Evolutionary conservation across 1,139 yeast species (phyloP).

Genomic region (Candida buenavistaensis): DNA sequence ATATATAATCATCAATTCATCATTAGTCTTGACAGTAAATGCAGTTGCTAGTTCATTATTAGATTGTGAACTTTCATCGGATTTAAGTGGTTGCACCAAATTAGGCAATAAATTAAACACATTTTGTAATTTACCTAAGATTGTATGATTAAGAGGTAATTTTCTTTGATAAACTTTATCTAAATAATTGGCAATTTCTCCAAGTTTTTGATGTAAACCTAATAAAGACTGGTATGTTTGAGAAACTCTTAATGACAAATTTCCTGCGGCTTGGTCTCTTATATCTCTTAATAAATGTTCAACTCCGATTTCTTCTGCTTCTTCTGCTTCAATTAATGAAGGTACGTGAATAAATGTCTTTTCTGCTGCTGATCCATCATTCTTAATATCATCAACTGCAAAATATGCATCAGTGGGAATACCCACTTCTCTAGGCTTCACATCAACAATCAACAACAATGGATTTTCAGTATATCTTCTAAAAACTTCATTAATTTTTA

Average conservation of each 20-base stretch:
- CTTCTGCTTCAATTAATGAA: constrained; percentile 92
- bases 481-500: constrained; percentile 86
- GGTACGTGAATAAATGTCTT: constrained; percentile 93
- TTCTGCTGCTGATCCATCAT: constrained; percentile 94
- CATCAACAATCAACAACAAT: constrained; percentile 85
- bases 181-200: constrained; percentile 78
- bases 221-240: constrained; percentile 85
- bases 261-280: constrained; percentile 96
- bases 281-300: constrained; percentile 94
- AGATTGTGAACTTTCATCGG: constrained; percentile 22
- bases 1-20: constrained; percentile 91
- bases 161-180: constrained; percentile 69
- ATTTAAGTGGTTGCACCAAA: constrained; percentile 36
- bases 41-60: constrained; percentile 67
- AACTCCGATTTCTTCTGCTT: constrained; percentile 98
- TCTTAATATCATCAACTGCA: constrained; percentile 93
- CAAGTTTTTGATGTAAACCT: constrained; percentile 79
- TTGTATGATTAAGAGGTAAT: constrained; percentile 86
- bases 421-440: constrained; percentile 77
- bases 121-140: constrained; percentile 90
- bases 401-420: constrained; percentile 95
- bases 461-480: constrained; percentile 85
- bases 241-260: constrained; percentile 80
- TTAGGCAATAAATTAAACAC: constrained; percentile 92
- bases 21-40: constrained; percentile 89